Percentiles rank a stretch among this genome's conserved stretches.
Conservation (phyloP, 257 asterid genomes). For the Ehretia macrophylla region DNA sequence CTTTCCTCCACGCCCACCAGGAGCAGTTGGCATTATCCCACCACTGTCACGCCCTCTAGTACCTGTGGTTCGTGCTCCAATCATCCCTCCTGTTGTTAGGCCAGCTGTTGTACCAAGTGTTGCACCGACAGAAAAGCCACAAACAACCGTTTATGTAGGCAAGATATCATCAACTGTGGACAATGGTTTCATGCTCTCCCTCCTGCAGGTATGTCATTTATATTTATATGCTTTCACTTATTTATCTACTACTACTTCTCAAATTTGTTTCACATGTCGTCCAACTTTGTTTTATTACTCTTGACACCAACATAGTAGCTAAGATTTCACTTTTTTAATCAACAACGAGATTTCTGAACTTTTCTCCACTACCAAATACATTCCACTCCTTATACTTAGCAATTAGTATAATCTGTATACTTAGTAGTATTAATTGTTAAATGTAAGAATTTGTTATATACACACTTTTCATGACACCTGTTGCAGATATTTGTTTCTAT, state of each 20-base stretch:
- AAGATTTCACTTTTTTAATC: too few species aligned
- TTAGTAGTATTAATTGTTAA: too few species aligned
- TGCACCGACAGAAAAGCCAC: conserved; percentile 63
- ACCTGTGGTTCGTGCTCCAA: conserved; percentile 65
- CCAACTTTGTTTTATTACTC: neutral
- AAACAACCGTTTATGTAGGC: conserved; percentile 87
- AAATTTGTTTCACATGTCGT: neutral
- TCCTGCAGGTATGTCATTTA: conserved; percentile 62
- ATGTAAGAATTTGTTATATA: too few species aligned
- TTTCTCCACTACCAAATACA: too few species aligned
- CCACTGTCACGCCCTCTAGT: conserved; percentile 71
- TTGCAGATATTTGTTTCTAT: too few species aligned
- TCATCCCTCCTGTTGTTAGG: conserved; percentile 53
- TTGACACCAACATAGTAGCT: too few species aligned
- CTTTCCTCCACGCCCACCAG: conserved; percentile 66
- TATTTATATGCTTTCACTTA: too few species aligned
- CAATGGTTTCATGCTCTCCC: conserved; percentile 82
- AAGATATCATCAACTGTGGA: conserved; percentile 86
- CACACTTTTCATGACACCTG: too few species aligned
- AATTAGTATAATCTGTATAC: too few species aligned
- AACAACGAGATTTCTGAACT: too few species aligned
- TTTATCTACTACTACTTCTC: too few species aligned
- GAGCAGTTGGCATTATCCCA: conserved; percentile 56
- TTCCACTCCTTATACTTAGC: too few species aligned
- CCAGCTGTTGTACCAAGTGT: conserved; percentile 43